Conservation (phyloP, 805 yeast species). For the Tetrapisispora taiwanensis region DNA sequence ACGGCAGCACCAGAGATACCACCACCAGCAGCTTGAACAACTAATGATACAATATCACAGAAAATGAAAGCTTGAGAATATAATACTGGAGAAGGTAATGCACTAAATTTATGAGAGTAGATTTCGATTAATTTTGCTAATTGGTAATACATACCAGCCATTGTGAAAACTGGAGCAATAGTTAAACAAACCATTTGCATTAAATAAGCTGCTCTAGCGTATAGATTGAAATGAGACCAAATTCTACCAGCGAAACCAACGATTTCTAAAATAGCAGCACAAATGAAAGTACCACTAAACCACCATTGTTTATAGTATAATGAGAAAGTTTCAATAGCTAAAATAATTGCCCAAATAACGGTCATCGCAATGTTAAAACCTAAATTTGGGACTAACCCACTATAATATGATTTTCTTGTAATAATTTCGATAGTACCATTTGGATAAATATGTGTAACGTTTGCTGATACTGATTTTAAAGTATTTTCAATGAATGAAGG, state of each 20-base stretch:
- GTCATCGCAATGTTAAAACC: conserved; percentile 53
- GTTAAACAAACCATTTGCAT: conserved; percentile 63
- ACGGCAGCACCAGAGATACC: conserved; percentile 51
- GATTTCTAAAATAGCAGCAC: conserved; percentile 52
- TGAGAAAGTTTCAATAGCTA: conserved; percentile 37
- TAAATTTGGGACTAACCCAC: conserved; percentile 40
- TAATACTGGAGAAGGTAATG: conserved; percentile 27
- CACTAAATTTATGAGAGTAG: conserved; percentile 46
- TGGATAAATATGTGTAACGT: conserved; percentile 1
- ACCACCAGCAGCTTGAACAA: conserved; percentile 71
- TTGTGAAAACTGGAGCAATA: conserved; percentile 71
- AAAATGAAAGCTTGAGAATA: conserved; percentile 50
- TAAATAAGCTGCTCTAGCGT: conserved; percentile 36
- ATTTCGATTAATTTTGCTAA: conserved; percentile 58
- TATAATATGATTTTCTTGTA: conserved; percentile 17
- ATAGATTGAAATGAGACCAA: conserved; percentile 33
- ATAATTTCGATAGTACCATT: conserved; percentile 1
- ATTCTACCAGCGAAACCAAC: conserved; percentile 60
- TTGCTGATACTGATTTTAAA: neutral
- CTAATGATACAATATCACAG: conserved; percentile 55
- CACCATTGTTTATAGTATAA: conserved; percentile 49
- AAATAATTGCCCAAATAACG: conserved; percentile 42
- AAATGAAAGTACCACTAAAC: conserved; percentile 48
- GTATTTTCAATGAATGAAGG: neutral
- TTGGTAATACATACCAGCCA: conserved; percentile 73